A percentile compares a stretch with the other conserved stretches of the same genome.
Evolutionary conservation across 495 filamentous ascomycete species (phyloP).

Genomic region (Penicillium mononematosum): DNA sequence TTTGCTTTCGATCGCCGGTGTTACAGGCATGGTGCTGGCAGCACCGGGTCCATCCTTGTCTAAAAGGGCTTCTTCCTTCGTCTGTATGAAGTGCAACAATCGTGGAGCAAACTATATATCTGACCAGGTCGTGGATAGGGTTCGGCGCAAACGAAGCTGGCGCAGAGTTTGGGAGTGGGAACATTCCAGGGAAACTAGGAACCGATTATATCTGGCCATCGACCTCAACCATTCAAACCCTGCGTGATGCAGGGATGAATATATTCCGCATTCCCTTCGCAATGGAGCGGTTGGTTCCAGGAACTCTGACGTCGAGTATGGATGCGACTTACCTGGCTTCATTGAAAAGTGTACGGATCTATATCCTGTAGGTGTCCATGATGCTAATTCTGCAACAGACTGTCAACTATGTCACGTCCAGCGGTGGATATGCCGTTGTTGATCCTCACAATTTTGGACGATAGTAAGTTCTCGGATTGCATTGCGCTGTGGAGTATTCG

Average conservation of each 20-base stretch:
- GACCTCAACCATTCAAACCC: slow-evolving; percentile 49
- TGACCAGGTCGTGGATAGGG: not conserved
- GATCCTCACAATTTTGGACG: slow-evolving; percentile 68
- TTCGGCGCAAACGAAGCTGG: slow-evolving; percentile 12
- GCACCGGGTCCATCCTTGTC: slow-evolving; percentile 1
- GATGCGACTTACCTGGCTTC: slow-evolving; percentile 39
- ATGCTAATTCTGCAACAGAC: slow-evolving; percentile 33
- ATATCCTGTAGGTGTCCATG: not conserved
- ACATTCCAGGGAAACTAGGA: slow-evolving; percentile 49
- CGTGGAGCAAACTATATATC: not conserved
- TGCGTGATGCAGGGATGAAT: slow-evolving; percentile 61
- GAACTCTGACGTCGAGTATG: slow-evolving; percentile 37
- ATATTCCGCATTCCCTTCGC: slow-evolving; percentile 63
- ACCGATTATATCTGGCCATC: slow-evolving; percentile 61
- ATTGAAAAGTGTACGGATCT: slow-evolving; percentile 35
- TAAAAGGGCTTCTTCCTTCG: slow-evolving; percentile 7
- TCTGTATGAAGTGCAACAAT: not conserved
- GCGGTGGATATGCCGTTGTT: slow-evolving; percentile 59
- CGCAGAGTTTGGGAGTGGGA: slow-evolving; percentile 23
- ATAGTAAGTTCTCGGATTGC: slow-evolving; percentile 21
- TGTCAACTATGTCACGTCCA: slow-evolving; percentile 56
- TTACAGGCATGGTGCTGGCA: not conserved
- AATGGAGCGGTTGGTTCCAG: slow-evolving; percentile 64
- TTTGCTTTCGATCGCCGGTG: not conserved
- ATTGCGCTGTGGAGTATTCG: not conserved